These are phyloP conservation scores for Leishmania aethiopica DNA, from an alignment of 208 protist genomes.

Conservation along the genomic window DNA sequence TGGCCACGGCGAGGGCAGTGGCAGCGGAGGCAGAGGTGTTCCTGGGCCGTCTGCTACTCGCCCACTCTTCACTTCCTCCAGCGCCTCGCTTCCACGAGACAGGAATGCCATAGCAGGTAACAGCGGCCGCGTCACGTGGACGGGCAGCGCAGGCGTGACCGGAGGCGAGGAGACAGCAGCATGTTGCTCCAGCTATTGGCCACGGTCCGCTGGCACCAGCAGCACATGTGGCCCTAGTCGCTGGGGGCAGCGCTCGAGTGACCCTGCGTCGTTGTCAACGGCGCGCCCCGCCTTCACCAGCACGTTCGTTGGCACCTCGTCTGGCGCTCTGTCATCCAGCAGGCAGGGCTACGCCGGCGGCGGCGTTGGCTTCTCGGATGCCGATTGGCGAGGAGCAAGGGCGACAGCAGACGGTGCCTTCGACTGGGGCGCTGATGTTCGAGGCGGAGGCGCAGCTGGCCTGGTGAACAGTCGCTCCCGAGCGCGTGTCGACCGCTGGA, in stretches of 20 bases:
- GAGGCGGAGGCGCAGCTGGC: neutral
- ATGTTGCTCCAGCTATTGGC: neutral
- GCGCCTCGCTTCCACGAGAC: constrained; percentile 17
- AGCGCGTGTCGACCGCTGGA: constrained; percentile 29
- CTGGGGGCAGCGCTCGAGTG: neutral
- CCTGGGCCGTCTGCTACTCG: constrained; percentile 19
- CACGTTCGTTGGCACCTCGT: constrained; percentile 17
- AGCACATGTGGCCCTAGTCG: neutral
- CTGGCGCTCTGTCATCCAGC: neutral
- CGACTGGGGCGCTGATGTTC: neutral
- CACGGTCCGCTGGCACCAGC: neutral
- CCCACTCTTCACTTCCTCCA: constrained; percentile 28
- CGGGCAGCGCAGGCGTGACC: neutral
- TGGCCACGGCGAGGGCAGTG: neutral
- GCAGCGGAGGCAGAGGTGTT: constrained; percentile 8
- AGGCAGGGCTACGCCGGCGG: neutral
- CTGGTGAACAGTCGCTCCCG: constrained; percentile 32
- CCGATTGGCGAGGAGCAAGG: constrained; percentile 11
- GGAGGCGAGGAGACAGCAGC: neutral
- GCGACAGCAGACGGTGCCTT: neutral
- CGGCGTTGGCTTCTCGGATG: constrained; percentile 6
- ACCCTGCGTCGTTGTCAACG: neutral
- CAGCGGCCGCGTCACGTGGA: constrained; percentile 10
- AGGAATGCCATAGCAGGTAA: constrained; percentile 18
- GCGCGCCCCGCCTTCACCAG: constrained; percentile 12